These are phyloP conservation scores for Acorus calamus DNA, from an alignment of 106 monocot species.

Conservation along the genomic window DNA sequence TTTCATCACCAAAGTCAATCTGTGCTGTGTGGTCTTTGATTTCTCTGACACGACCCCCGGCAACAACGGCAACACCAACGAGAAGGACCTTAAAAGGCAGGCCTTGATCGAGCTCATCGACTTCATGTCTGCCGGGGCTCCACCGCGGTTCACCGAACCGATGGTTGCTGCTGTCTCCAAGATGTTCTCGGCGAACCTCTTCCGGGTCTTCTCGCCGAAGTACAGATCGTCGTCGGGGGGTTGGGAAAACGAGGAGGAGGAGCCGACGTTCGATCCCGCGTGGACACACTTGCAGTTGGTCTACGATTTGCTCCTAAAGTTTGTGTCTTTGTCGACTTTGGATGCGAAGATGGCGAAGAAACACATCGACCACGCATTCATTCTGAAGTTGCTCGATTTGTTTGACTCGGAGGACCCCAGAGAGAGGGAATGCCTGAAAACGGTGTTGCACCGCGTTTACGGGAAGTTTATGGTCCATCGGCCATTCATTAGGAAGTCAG, in stretches of 20 bases:
- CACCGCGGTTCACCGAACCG: slow-evolving; percentile 19
- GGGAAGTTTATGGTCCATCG: slow-evolving; percentile 58
- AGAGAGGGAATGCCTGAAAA: slow-evolving; percentile 47
- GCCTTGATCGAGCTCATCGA: slow-evolving; percentile 30
- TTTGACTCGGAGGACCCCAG: slow-evolving; percentile 59
- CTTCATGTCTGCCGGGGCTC: slow-evolving; percentile 6
- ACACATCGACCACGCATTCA: slow-evolving; percentile 35
- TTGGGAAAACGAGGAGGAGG: slow-evolving; percentile 40
- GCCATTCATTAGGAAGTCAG: slow-evolving; percentile 41
- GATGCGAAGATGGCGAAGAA: slow-evolving; percentile 38
- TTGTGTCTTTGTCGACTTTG: slow-evolving; percentile 28
- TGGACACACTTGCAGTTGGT: slow-evolving; percentile 48
- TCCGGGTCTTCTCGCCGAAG: slow-evolving; percentile 41
- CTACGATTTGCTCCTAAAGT: slow-evolving; percentile 39
- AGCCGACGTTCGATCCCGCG: slow-evolving; percentile 49
- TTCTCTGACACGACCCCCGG: slow-evolving; percentile 24
- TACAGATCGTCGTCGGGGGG: slow-evolving; percentile 5
- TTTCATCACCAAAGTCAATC: slow-evolving; percentile 36
- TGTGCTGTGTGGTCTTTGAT: slow-evolving; percentile 34
- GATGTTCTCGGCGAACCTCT: slow-evolving; percentile 35
- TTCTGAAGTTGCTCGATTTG: slow-evolving; percentile 30
- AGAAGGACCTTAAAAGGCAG: slow-evolving; percentile 37
- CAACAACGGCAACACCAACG: slow-evolving; percentile 14
- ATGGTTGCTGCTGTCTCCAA: slow-evolving; percentile 31
- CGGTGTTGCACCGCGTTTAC: slow-evolving; percentile 41